Conservation (phyloP, 1,284 basidiomycete species). For the Ganoderma multipileum region DNA sequence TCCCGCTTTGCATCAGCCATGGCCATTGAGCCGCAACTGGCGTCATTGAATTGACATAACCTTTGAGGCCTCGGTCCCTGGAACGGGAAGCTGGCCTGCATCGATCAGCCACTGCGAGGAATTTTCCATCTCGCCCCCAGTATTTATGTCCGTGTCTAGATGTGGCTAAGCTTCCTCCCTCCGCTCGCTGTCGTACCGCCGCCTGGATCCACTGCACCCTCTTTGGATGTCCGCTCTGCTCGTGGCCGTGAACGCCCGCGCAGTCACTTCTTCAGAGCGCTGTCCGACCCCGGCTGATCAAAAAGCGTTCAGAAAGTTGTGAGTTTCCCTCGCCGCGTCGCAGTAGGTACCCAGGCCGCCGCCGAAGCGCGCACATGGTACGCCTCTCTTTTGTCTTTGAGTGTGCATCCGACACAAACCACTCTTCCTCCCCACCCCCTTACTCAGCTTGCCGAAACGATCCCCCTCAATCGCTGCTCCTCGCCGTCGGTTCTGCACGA, state of each 20-base stretch:
- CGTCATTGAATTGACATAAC: conserved; percentile 29
- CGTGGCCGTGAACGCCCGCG: conserved; percentile 17
- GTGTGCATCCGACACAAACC: background rate
- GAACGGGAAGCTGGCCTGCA: conserved; percentile 28
- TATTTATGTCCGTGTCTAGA: conserved; percentile 29
- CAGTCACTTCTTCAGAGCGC: conserved; percentile 14
- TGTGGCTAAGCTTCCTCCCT: conserved; percentile 29
- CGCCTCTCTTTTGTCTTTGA: conserved; percentile 1
- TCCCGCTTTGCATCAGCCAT: conserved; percentile 20
- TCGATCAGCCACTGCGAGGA: conserved; percentile 24
- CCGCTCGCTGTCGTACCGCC: conserved; percentile 28
- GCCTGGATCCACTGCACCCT: conserved; percentile 13
- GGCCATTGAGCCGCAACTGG: conserved; percentile 26
- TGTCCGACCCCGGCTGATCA: conserved; percentile 6
- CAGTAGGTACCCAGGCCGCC: background rate
- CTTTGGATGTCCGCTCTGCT: conserved; percentile 17
- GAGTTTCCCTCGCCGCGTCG: conserved; percentile 2
- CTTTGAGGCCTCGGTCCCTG: conserved; percentile 28
- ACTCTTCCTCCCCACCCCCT: background rate
- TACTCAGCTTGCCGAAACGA: conserved; percentile 15
- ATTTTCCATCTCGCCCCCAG: conserved; percentile 16
- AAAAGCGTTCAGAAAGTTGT: conserved; percentile 9
- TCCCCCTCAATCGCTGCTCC: conserved; percentile 16
- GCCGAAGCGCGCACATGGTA: conserved; percentile 14
- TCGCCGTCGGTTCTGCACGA: conserved; percentile 13